These are phyloP conservation scores for Cryptococcus floricola DNA, from an alignment of 1,284 basidiomycete genomes.

Conservation along the genomic window DNA sequence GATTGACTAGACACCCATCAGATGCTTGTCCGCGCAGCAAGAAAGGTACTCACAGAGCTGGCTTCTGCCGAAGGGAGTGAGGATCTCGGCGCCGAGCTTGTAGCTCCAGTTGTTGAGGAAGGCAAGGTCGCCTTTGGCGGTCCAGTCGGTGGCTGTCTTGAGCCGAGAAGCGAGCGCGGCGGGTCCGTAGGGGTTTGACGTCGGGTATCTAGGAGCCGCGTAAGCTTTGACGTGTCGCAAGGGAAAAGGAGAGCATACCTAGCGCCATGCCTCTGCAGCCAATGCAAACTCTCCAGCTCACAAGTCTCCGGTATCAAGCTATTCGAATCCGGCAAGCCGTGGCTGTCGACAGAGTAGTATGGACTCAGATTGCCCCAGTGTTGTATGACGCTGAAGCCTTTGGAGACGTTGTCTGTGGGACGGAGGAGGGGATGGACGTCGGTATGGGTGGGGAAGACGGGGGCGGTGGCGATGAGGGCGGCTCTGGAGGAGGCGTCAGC, in stretches of 20 bases:
- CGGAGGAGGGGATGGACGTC: slow-evolving; percentile 63
- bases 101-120: slow-evolving; percentile 54
- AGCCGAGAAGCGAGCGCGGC: slow-evolving; percentile 32
- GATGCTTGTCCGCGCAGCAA: not conserved
- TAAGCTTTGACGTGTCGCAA: not conserved
- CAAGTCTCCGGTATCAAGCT: slow-evolving; percentile 47
- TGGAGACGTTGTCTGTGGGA: slow-evolving; percentile 23
- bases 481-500: slow-evolving; percentile 46
- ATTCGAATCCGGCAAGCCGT: slow-evolving; percentile 48
- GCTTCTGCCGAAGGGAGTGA: slow-evolving; percentile 53
- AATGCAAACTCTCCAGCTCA: slow-evolving; percentile 46
- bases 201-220: slow-evolving; percentile 36
- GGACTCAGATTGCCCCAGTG: slow-evolving; percentile 52
- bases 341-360: slow-evolving; percentile 49
- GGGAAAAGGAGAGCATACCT: slow-evolving; percentile 25
- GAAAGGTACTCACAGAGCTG: slow-evolving; percentile 44
- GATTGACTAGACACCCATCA: slow-evolving; percentile 31
- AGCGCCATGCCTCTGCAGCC: slow-evolving; percentile 52
- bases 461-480: slow-evolving; percentile 70
- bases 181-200: slow-evolving; percentile 32
- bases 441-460: slow-evolving; percentile 67
- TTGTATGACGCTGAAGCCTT: slow-evolving; percentile 47
- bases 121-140: slow-evolving; percentile 42
- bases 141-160: slow-evolving; percentile 26
- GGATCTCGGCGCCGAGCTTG: slow-evolving; percentile 51